These are phyloP conservation scores for Colletotrichum incanum DNA, from an alignment of 2,329 filamentous ascomycete species.

Conservation along the genomic window DNA sequence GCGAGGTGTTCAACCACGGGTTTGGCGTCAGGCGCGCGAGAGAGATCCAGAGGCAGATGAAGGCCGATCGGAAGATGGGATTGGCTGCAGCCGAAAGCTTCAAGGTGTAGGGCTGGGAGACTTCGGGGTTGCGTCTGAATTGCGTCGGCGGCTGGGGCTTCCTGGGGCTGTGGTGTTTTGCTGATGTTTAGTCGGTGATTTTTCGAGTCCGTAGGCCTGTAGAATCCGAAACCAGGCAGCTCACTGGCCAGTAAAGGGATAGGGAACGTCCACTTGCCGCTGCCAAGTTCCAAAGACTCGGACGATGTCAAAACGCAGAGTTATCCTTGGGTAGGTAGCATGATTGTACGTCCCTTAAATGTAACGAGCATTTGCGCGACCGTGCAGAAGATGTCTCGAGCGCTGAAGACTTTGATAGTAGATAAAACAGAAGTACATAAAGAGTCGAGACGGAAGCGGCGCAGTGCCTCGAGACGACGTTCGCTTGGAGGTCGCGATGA, in stretches of 20 bases:
- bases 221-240: neutral
- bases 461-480: neutral
- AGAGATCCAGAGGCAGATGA: constrained; percentile 55
- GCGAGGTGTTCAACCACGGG: constrained; percentile 64
- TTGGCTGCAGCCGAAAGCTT: neutral
- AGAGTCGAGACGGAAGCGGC: neutral
- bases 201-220: neutral
- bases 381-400: neutral
- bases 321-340: neutral
- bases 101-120: constrained; percentile 16
- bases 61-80: constrained; percentile 28
- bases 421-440: neutral
- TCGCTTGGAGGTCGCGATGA: neutral
- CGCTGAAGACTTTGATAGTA: neutral
- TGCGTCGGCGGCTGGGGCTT: neutral
- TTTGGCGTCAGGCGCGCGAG: constrained; percentile 62
- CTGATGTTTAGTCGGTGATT: neutral
- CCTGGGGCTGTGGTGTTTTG: neutral
- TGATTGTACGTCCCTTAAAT: neutral
- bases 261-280: neutral
- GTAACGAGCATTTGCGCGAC: neutral
- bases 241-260: neutral
- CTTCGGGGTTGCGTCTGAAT: constrained; percentile 8
- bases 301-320: constrained; percentile 15
- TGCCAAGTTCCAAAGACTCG: neutral